Conservation (phyloP, 805 yeast species). For the Starmerella sp. region DNA sequence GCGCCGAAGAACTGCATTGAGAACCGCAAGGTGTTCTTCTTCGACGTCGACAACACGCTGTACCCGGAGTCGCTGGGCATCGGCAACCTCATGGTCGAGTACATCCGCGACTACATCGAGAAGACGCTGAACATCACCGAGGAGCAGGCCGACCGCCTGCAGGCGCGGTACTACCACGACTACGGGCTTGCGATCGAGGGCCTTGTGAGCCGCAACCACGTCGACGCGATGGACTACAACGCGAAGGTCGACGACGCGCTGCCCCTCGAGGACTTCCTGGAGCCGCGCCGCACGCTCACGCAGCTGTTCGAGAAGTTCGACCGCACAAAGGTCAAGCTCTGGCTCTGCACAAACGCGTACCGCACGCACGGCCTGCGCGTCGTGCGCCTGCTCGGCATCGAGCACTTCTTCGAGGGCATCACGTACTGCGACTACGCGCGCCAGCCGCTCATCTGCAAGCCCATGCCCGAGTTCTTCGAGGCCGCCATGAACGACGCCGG, state of each 20-base stretch:
- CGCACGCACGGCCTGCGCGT: constrained; percentile 80
- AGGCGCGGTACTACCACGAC: constrained; percentile 63
- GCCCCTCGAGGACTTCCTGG: constrained; percentile 68
- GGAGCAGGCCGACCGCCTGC: constrained; percentile 63
- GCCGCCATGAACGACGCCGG: constrained; percentile 50
- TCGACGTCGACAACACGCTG: constrained; percentile 89
- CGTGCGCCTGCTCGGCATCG: constrained; percentile 66
- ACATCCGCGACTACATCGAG: constrained; percentile 72
- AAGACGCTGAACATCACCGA: constrained; percentile 48
- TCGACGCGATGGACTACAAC: constrained; percentile 83
- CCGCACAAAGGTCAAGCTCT: constrained; percentile 52
- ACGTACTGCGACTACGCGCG: constrained; percentile 78
- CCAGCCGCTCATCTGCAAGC: constrained; percentile 67
- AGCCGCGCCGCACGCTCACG: constrained; percentile 37
- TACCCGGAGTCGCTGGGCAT: constrained; percentile 64
- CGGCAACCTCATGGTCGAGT: constrained; percentile 78
- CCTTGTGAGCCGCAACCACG: constrained; percentile 47
- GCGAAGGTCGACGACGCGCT: constrained; percentile 82
- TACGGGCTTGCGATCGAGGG: constrained; percentile 95
- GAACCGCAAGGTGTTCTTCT: constrained; percentile 43
- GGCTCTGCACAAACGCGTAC: constrained; percentile 95
- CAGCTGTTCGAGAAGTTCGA: constrained; percentile 29
- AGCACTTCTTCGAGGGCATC: constrained; percentile 88
- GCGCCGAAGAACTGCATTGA: constrained; percentile 13
- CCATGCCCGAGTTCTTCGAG: constrained; percentile 60